Base-by-base conservation (phyloP, 2,329 filamentous ascomycete species). In the Sphaerulina populicola region DNA sequence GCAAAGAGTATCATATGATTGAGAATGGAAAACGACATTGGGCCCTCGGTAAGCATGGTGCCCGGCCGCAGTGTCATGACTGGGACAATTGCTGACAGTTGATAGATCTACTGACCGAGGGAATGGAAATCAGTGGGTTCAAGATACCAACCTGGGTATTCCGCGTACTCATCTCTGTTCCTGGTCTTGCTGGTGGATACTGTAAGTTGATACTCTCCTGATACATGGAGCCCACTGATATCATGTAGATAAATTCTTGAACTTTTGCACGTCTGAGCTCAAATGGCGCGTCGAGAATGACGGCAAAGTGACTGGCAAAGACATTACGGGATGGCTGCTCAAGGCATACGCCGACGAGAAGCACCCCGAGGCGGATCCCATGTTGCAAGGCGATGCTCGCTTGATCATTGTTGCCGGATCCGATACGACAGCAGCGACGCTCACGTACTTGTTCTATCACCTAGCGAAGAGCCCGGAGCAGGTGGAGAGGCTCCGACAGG, bases 371-470 rank as follows among this genome's bases (percentile, higher is more conserved):
- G 50, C 57, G 2, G 62, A 64, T 45, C 44, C 55, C 2, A 54
- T 60, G 55, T 51, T 64, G 21, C 58, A 59, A 44, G 60, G 52
- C 9, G 62, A 64, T 40, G 47, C 55, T 41, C 51, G 57, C 8
- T 44, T 66, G 21, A 60, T 70, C 33, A 66, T 71, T 14, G 62
- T 70, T 21, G 69, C 69, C 21, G 69, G 69, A 6, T 70, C 49
- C 29, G 72, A 75, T 53, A 75, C 72, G 6, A 72, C 70, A 0
- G 63, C 71, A 6, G 64, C 67, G 0, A 66, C 69, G 0, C 56
- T 75, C 15, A 66, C 69, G 1, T 63, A 64, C 45, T 59, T 73
- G 6, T 71, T 76, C 57, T 74, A 71, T 54, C 57, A 69, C 39
- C 59, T 70, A 3, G 65, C 63, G 5, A 59, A 58, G 9, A 56